These are phyloP conservation scores for Neopestalotiopsis sp. DNA, from an alignment of 2,329 filamentous ascomycete species.

Conservation along the genomic window DNA sequence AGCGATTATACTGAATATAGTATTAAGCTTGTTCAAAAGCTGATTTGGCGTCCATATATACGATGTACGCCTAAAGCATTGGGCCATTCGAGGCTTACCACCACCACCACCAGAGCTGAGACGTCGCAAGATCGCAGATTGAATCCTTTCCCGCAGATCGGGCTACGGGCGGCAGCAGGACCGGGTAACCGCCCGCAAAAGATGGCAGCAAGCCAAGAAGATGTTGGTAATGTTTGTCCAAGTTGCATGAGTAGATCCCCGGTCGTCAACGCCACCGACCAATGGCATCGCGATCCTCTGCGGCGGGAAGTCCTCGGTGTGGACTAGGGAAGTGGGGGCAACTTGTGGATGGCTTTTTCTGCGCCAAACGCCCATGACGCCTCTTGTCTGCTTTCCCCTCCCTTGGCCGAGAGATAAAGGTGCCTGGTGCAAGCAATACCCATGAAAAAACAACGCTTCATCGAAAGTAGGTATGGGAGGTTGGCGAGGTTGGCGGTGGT, in stretches of 20 bases:
- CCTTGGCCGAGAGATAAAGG: too few species aligned
- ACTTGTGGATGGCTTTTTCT: background rate
- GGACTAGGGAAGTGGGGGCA: background rate
- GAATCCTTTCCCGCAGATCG: background rate
- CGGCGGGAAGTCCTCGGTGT: background rate
- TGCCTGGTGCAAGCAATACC: too few species aligned
- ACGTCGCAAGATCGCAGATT: background rate
- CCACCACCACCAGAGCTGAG: background rate
- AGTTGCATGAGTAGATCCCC: background rate
- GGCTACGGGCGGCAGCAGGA: background rate
- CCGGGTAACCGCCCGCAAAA: background rate
- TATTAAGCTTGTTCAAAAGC: background rate
- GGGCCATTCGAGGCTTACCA: background rate
- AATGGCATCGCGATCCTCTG: background rate
- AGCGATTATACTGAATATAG: background rate
- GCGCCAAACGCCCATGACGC: background rate
- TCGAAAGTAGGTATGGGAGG: too few species aligned
- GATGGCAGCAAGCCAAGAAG: background rate
- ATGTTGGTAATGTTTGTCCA: background rate
- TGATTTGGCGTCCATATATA: background rate
- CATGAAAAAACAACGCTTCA: too few species aligned
- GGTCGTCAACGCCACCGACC: background rate
- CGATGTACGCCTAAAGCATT: too few species aligned
- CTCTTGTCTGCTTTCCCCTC: background rate
- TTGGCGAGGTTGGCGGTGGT: too few species aligned